phyloP scores from a whole-genome alignment of 2,329 filamentous ascomycete genomes.

The Fusarium sp. region DNA sequence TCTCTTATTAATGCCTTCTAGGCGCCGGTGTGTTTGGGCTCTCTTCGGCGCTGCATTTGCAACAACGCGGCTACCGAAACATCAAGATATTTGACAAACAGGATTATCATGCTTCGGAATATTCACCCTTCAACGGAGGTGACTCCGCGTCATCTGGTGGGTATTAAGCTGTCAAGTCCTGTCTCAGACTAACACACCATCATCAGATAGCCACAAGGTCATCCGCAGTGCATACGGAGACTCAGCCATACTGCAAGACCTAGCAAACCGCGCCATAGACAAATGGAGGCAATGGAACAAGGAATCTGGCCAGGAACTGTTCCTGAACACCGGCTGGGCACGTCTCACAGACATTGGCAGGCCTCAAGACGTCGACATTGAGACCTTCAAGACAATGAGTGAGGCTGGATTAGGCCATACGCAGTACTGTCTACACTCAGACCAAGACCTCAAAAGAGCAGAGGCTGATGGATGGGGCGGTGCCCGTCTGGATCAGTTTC shows the following conservation, averaged over 20 bases:
- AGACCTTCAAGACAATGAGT: neutral
- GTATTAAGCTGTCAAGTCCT: neutral
- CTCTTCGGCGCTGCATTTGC: neutral
- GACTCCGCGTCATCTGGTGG: neutral
- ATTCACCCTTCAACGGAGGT: neutral
- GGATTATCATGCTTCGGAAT: neutral
- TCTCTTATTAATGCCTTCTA: neutral
- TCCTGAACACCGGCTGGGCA: neutral
- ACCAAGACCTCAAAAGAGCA: neutral
- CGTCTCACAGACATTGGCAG: neutral
- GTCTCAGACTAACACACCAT: neutral
- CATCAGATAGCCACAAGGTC: neutral
- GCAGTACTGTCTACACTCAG: neutral
- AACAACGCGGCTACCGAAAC: neutral
- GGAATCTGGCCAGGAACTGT: neutral
- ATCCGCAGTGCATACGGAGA: neutral
- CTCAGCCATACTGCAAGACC: neutral
- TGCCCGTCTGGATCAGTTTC: neutral
- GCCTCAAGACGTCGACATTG: neutral
- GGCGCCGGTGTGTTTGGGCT: neutral
- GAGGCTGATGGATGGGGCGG: neutral
- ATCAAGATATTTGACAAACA: conserved; percentile 3
- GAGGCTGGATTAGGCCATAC: neutral
- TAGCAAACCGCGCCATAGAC: conserved; percentile 1
- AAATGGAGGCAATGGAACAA: conserved; percentile 5